A percentile compares a stretch with the other conserved stretches of the same genome.
These are phyloP conservation scores for Vanderwaltozyma tropicalis DNA, from an alignment of 805 yeast species.

Conservation along the genomic window DNA sequence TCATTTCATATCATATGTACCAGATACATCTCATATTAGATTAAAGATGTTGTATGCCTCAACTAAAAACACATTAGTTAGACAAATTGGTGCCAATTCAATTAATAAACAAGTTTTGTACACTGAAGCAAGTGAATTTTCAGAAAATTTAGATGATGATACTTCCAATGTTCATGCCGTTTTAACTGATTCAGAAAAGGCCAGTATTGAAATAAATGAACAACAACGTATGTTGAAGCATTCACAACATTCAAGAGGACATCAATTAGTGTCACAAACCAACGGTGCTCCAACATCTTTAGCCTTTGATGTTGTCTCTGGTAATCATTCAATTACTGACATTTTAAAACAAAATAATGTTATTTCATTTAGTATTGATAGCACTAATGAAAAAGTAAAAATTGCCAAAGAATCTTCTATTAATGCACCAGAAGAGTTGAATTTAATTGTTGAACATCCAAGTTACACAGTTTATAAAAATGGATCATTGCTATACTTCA, in stretches of 20 bases:
- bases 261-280: conserved; percentile 22
- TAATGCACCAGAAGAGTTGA: conserved; percentile 22
- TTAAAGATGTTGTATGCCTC: conserved; percentile 92
- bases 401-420: conserved; percentile 24
- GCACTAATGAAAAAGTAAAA: conserved; percentile 38
- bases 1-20: conserved; percentile 72
- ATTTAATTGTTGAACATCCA: conserved; percentile 37
- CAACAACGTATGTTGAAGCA: conserved; percentile 21
- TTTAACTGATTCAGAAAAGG: conserved; percentile 22
- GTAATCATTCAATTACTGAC: conserved; percentile 10
- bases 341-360: conserved; percentile 33
- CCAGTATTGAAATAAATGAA: conserved; percentile 16
- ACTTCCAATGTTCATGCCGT: conserved; percentile 5
- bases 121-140: conserved; percentile 28
- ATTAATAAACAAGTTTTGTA: conserved; percentile 28
- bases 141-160: conserved; percentile 7
- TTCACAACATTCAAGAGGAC: conserved; percentile 9
- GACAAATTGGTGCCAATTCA: conserved; percentile 54
- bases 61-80: conserved; percentile 64
- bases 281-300: conserved; percentile 19
- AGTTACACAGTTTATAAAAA: conserved; percentile 49
- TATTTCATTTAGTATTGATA: conserved; percentile 43
- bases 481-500: conserved; percentile 41
- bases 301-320: conserved; percentile 15
- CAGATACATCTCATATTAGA: conserved; percentile 73